These are phyloP conservation scores for Tilletia walkeri DNA, from an alignment of 1,284 basidiomycete species.

Conservation along the genomic window DNA sequence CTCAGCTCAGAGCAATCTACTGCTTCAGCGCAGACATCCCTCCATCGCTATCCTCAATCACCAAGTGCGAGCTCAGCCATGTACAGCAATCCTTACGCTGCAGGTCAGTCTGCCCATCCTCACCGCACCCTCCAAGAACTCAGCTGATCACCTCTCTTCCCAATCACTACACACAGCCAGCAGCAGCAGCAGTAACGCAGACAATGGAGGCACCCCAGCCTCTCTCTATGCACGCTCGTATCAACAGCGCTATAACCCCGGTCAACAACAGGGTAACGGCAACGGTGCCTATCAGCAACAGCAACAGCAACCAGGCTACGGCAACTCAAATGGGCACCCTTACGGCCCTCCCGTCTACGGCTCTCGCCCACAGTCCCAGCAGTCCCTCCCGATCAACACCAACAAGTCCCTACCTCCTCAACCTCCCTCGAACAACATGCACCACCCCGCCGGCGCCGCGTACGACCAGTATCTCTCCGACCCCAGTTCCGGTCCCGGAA, in stretches of 20 bases:
- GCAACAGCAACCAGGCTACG: background rate
- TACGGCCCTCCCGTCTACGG: constrained; percentile 14
- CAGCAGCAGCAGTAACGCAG: background rate
- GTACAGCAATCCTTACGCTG: constrained; percentile 11
- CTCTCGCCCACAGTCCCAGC: background rate
- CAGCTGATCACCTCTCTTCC: background rate
- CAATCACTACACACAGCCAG: constrained; percentile 2
- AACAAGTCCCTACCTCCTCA: constrained; percentile 7
- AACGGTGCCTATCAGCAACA: background rate
- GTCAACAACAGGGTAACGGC: background rate
- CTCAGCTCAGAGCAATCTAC: no score
- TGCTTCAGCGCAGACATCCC: no score
- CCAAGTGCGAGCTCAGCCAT: background rate
- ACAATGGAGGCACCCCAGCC: background rate
- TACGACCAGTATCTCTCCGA: constrained; percentile 25
- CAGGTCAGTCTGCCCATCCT: background rate
- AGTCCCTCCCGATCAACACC: constrained; percentile 3
- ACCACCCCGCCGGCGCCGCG: background rate
- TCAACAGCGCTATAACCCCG: background rate
- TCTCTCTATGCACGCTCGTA: constrained; percentile 3
- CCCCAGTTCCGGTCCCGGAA: constrained; percentile 9
- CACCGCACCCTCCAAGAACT: background rate
- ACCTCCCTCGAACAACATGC: background rate
- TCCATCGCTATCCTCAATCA: no score
- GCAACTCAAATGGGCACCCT: constrained; percentile 1